Base-by-base conservation (phyloP, 352 stramenopile species). In the Pythium oligandrum region DNA sequence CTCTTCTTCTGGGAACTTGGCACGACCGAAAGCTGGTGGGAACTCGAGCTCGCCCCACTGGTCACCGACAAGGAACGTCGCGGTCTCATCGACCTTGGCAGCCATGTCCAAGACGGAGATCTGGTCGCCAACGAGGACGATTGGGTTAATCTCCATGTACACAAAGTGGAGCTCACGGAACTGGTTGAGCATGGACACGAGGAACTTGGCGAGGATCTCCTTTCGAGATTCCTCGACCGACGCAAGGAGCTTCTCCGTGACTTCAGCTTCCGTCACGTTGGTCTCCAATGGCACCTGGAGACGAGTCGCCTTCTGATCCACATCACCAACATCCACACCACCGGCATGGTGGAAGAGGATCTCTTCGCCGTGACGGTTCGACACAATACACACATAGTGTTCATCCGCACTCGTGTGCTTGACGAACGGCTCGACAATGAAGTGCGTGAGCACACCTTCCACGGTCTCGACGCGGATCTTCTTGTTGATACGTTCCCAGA, bases 141-240 rank as follows among this genome's bases (percentile, higher is more conserved):
- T 93, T 26, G 96, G 96, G 75, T 98, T 98, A 68, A 98, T 98
- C 72, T 98, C 95, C 89, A 98, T 97, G 78, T 98, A 98, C 30
- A 95, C 88, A 71, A 98, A 98, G 76, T 98, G 96, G 42, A 98
- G 71, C 51, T 92, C 90, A 30, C 94, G 76, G 84, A 98, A 98
- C 3, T 92, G 78, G 56, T 91, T 74, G 40, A 98, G 82, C 59
- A 98, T 86, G n/a, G 69, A 71, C 3, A 89, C 70, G 8, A 98
- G 64, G 77, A 98, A 98, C 52, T 78, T 88, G 50, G 87, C 76
- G 10, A 98, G 63, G 52, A 90, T 85, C 2, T 71, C 57, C 65
- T 95, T 85, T 51, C 88, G 80, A 32, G 66, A 63, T 10, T 81
- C 68, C 52, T 91, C 83, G 10, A 98, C 88, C 17, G 88, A 86